Evolutionary conservation across 202 grass and related monocot species (phyloP).

Genomic region (Dendrocalamus latiflorus): DNA sequence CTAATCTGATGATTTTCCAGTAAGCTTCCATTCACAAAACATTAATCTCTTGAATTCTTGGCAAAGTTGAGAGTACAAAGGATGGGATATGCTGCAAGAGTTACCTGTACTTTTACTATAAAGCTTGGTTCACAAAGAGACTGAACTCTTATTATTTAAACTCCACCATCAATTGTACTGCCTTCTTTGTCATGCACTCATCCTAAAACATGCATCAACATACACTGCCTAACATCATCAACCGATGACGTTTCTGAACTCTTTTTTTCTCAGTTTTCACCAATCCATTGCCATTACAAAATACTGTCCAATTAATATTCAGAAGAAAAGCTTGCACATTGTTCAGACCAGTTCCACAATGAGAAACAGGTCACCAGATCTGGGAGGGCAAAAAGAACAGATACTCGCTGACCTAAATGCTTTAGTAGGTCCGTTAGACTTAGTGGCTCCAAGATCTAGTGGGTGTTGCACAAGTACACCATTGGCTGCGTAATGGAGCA

Average conservation of each 20-base stretch:
- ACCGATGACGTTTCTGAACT: background rate
- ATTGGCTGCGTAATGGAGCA: slow-evolving; percentile 14
- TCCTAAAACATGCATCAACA: background rate
- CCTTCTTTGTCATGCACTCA: background rate
- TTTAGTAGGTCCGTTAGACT: slow-evolving; percentile 13
- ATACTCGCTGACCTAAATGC: slow-evolving; percentile 18
- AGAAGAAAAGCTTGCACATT: background rate
- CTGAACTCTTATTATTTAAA: background rate
- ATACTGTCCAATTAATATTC: background rate
- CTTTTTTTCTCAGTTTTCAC: background rate
- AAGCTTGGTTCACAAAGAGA: slow-evolving; percentile 11
- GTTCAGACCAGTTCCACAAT: background rate
- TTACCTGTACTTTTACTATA: slow-evolving; percentile 3
- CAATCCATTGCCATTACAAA: background rate
- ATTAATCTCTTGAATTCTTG: slow-evolving; percentile 14
- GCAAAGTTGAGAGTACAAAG: slow-evolving; percentile 23
- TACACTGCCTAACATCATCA: background rate
- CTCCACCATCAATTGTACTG: slow-evolving; percentile 15
- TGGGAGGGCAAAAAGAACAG: background rate
- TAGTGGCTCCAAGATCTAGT: slow-evolving; percentile 38
- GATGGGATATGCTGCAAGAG: slow-evolving; percentile 29
- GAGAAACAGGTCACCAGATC: background rate
- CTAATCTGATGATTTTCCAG: slow-evolving; percentile 15
- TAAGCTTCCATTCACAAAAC: slow-evolving; percentile 16
- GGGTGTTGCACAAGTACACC: slow-evolving; percentile 13